These are phyloP conservation scores for Entophlyctis luteolus DNA, from an alignment of 192 early-diverging fungal genomes.

Conservation along the genomic window DNA sequence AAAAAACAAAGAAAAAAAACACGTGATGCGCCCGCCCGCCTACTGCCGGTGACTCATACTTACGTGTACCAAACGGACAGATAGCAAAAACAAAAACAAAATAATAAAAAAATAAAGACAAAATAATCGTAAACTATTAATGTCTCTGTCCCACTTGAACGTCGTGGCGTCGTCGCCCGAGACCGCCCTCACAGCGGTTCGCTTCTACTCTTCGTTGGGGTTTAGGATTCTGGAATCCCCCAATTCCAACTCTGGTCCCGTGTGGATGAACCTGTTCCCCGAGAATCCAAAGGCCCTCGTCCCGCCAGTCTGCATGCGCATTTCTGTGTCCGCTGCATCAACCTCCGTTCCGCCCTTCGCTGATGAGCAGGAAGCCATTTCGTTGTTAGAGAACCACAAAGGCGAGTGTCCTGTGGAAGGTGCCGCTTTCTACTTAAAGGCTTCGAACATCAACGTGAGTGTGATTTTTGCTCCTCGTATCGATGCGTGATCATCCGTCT, in stretches of 20 bases:
- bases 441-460: not conserved
- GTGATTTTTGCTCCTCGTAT: too few relatives aligned
- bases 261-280: slow-evolving; percentile 61
- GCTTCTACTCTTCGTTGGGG: slow-evolving; percentile 58
- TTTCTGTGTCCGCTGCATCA: not conserved
- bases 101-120: too few relatives aligned
- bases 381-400: not conserved
- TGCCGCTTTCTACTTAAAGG: not conserved
- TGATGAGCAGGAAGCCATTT: not conserved
- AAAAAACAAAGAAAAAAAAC: not conserved
- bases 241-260: slow-evolving; percentile 24
- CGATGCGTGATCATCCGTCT: too few relatives aligned
- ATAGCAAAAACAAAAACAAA: not conserved
- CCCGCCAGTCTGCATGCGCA: not conserved
- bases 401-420: not conserved
- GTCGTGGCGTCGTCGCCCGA: slow-evolving; percentile 23
- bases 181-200: slow-evolving; percentile 35
- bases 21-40: not conserved
- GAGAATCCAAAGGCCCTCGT: slow-evolving; percentile 10
- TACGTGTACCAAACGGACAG: not conserved
- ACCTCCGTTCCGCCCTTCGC: not conserved
- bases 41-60: not conserved
- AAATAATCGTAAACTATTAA: not conserved
- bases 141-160: slow-evolving; percentile 39
- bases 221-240: slow-evolving; percentile 49